A percentile compares a stretch with the other conserved stretches of the same genome.
These are phyloP conservation scores for Neopestalotiopsis rosae DNA, from an alignment of 2,329 filamentous ascomycete genomes.

Conservation along the genomic window DNA sequence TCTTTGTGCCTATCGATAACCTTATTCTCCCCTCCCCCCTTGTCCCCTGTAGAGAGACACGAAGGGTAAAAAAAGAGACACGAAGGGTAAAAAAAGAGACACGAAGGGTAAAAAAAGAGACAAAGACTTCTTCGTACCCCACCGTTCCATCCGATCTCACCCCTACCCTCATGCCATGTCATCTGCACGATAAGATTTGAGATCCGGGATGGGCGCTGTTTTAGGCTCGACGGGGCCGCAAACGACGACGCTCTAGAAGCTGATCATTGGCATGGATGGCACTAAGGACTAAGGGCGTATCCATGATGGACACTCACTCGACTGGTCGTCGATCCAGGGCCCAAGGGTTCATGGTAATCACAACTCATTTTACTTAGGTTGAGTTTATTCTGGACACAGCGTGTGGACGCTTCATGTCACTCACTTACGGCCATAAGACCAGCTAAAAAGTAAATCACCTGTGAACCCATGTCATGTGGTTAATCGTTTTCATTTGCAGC, in stretches of 20 bases:
- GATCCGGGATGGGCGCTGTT: conserved; percentile 5
- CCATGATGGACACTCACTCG: not conserved
- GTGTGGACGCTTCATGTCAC: too few species aligned
- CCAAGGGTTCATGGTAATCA: too few species aligned
- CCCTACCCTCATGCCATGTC: conserved; percentile 5
- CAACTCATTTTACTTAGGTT: too few species aligned
- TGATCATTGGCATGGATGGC: not conserved
- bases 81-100: not conserved
- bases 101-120: not conserved
- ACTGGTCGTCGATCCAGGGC: not conserved
- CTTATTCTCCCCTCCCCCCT: not conserved
- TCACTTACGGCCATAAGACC: not conserved
- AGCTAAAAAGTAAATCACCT: not conserved
- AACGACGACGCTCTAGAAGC: not conserved
- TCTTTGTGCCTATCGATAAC: conserved; percentile 17
- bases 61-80: not conserved
- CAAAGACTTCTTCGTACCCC: not conserved
- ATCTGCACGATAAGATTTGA: conserved; percentile 15
- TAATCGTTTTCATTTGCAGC: not conserved
- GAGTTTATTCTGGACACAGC: too few species aligned
- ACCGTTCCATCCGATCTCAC: not conserved
- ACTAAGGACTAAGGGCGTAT: conserved; percentile 10
- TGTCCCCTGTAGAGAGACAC: not conserved
- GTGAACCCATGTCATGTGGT: not conserved
- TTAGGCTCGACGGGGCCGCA: conserved; percentile 1